Base-by-base conservation (phyloP, 148 eudicot species). In the Vaccinium vitisidaea region DNA sequence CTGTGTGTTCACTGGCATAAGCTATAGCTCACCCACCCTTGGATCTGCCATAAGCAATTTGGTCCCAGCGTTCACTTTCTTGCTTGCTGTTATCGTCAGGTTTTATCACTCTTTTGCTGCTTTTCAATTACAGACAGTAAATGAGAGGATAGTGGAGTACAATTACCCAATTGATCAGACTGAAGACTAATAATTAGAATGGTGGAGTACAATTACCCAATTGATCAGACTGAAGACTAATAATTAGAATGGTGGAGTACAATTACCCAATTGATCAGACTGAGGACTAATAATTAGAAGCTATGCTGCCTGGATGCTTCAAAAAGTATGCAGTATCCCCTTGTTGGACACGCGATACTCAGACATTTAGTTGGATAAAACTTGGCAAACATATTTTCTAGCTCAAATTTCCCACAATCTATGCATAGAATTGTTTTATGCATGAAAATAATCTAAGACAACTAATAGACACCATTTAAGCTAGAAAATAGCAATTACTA, bases 51-150 rank as follows among this genome's bases (percentile, higher is more conserved):
- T 91, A 88, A 85, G 88, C 87, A 91, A 84, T 78, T 80, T 91
- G 30, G 81, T 90, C 67, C 93, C 93, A 32, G 93, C 92, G 80
- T 90, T 90, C 86, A 90, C 93, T 71, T 91, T 90, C 87, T 19
- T 90, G 73, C 92, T 91, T 63, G 90, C 92, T 85, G 86, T 87
- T 74, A 80, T 88, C 80, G 90, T 90, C 90, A 90, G 93, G 93
- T 91, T 58, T 30, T 14, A 1, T 61, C 59, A 56, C 77, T 52
- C 53, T 43, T 76, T 75, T 82, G 61, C 59, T 30, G 43, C 75
- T n/a, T 54, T 49, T 13, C 52, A 54, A n/a, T 63, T 12, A 21
- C 70, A 23, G 25, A 59, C 67, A 19, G 65, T 59, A 2, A 54
- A 2, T 52, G 13, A 52, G 10, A 10, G 14, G 15, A 53, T 36